Conservation (phyloP, 2,329 filamentous ascomycete species). For the Fusarium austroafricanum region DNA sequence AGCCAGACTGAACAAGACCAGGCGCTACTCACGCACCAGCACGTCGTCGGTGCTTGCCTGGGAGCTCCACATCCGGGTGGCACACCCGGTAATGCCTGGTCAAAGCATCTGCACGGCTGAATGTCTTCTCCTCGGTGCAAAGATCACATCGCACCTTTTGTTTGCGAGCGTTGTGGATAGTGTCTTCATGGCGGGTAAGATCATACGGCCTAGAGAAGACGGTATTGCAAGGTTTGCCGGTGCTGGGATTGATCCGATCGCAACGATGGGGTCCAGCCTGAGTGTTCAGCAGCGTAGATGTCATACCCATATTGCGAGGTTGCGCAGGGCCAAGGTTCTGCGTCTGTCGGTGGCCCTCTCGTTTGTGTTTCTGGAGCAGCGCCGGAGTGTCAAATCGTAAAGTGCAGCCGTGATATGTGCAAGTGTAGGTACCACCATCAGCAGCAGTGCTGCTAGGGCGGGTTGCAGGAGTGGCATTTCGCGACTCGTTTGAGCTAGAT, state of each 20-base stretch:
- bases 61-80: conserved; percentile 67
- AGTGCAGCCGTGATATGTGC: conserved; percentile 92
- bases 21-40: conserved; percentile 25
- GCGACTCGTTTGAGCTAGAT: conserved; percentile 51
- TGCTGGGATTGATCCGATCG: conserved; percentile 92
- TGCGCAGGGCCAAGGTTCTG: conserved; percentile 55
- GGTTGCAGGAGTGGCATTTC: conserved; percentile 48
- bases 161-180: conserved; percentile 94
- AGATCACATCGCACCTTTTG: conserved; percentile 93
- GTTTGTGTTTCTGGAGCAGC: conserved; percentile 93
- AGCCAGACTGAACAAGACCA: too few relatives aligned
- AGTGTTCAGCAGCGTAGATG: conserved; percentile 75
- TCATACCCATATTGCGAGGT: conserved; percentile 53
- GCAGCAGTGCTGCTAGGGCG: conserved; percentile 74
- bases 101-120: conserved; percentile 93
- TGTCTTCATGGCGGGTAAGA: conserved; percentile 94
- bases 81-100: conserved; percentile 95
- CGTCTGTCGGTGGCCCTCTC: conserved; percentile 88
- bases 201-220: conserved; percentile 97
- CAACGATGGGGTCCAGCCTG: conserved; percentile 95
- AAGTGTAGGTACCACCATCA: conserved; percentile 92
- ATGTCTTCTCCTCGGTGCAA: conserved; percentile 96
- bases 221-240: conserved; percentile 93
- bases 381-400: conserved; percentile 88
- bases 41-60: conserved; percentile 36